Percentiles rank a stretch among this genome's conserved stretches.
These are phyloP conservation scores for Petunia axillaris DNA, from an alignment of 257 asterid genomes.

Conservation along the genomic window DNA sequence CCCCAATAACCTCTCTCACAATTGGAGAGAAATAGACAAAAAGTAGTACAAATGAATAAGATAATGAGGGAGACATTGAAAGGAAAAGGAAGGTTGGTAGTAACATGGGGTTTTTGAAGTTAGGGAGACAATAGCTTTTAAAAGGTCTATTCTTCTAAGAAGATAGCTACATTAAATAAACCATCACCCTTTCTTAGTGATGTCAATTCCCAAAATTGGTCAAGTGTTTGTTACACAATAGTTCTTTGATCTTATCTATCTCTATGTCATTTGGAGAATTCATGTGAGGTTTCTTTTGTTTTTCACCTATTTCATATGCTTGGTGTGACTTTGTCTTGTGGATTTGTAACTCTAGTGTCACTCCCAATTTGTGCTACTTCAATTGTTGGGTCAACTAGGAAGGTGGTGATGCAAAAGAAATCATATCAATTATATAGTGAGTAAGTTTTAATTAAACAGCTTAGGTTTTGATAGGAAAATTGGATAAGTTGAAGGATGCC, in stretches of 20 bases:
- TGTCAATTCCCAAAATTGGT: slow-evolving; percentile 37
- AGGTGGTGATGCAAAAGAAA: neutral
- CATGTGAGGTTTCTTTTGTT: neutral
- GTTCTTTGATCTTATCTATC: slow-evolving; percentile 29
- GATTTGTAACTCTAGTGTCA: slow-evolving; percentile 6
- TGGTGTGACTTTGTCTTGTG: neutral
- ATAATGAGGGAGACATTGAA: slow-evolving; percentile 31
- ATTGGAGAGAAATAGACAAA: neutral
- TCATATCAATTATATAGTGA: neutral
- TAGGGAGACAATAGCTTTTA: slow-evolving; percentile 53
- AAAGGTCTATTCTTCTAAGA: slow-evolving; percentile 11
- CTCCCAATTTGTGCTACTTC: neutral
- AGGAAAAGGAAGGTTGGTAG: slow-evolving; percentile 41
- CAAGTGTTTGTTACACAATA: slow-evolving; percentile 23
- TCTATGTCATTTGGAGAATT: neutral
- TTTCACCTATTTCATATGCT: neutral
- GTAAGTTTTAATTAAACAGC: too few relatives aligned
- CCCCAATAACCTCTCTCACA: neutral
- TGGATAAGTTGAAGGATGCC: neutral
- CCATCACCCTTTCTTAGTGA: slow-evolving; percentile 29
- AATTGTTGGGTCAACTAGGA: slow-evolving; percentile 14
- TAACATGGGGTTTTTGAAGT: slow-evolving; percentile 58
- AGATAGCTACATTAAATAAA: neutral
- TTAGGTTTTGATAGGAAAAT: neutral
- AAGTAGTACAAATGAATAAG: neutral